Conservation (phyloP, 495 filamentous ascomycete genomes). For the Trypethelium eluteriae region DNA sequence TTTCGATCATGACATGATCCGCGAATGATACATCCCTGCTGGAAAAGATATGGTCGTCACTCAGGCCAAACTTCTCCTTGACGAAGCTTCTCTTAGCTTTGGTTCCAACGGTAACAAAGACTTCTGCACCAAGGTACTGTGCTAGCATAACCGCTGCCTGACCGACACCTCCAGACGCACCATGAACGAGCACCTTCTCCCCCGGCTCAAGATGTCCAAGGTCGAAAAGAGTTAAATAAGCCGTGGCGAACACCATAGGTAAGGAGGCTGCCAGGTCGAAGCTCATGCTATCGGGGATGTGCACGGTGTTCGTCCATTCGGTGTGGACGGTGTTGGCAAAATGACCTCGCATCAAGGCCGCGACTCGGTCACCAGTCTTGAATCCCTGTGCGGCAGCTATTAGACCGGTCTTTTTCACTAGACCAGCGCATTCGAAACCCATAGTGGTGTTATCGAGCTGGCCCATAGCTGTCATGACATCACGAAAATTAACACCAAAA, state of each 20-base stretch:
- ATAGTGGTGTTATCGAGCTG: background rate
- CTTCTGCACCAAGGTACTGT: conserved; percentile 29
- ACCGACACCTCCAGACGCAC: conserved; percentile 42
- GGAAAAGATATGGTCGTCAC: conserved; percentile 37
- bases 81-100: conserved; percentile 40
- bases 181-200: conserved; percentile 46
- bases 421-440: conserved; percentile 6
- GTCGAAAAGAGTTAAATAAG: conserved; percentile 36
- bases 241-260: conserved; percentile 36
- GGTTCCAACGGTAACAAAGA: conserved; percentile 44
- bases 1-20: conserved; percentile 9
- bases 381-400: background rate
- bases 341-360: no score
- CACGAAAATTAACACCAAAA: conserved; percentile 9
- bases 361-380: no score
- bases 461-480: conserved; percentile 7
- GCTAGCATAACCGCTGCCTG: conserved; percentile 44
- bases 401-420: conserved; percentile 5
- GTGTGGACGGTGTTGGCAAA: no score
- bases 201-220: conserved; percentile 31
- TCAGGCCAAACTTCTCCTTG: conserved; percentile 34
- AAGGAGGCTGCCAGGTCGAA: conserved; percentile 43
- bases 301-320: no score
- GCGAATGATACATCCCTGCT: conserved; percentile 13
- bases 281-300: no score